Evolutionary conservation across 2,329 filamentous ascomycete species (phyloP).

Genomic region (Gnomoniopsis sp.): DNA sequence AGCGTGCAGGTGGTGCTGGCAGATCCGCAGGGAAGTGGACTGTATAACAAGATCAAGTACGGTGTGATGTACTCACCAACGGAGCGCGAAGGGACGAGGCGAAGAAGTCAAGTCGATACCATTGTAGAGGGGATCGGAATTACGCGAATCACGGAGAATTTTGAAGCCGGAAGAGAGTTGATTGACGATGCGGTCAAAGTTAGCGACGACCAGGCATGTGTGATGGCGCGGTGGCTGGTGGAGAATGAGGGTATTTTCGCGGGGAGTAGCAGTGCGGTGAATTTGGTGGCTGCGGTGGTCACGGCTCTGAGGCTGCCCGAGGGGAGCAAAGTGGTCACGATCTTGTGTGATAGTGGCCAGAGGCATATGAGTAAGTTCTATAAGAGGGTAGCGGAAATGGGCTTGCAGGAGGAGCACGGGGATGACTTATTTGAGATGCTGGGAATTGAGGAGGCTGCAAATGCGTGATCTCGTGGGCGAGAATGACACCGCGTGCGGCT

Average conservation of each 20-base stretch:
- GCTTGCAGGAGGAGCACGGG: slow-evolving; percentile 57
- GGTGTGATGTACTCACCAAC: slow-evolving; percentile 93
- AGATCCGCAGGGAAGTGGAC: slow-evolving; percentile 88
- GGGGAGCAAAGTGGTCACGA: slow-evolving; percentile 69
- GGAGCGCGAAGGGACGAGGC: slow-evolving; percentile 85
- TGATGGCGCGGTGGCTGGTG: slow-evolving; percentile 95
- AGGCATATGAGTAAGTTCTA: slow-evolving; percentile 84
- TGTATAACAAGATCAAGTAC: slow-evolving; percentile 88
- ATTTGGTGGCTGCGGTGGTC: slow-evolving; percentile 77
- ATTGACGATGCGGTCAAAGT: slow-evolving; percentile 90
- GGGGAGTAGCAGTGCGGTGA: slow-evolving; percentile 94
- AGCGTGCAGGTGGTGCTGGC: slow-evolving; percentile 73
- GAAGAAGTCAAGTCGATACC: slow-evolving; percentile 88
- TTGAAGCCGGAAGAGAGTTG: slow-evolving; percentile 79
- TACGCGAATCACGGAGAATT: slow-evolving; percentile 91
- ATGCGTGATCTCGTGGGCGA: not conserved
- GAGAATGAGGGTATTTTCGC: slow-evolving; percentile 94
- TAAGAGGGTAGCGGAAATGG: slow-evolving; percentile 67
- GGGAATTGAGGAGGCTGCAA: slow-evolving; percentile 34
- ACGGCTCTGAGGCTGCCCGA: slow-evolving; percentile 61
- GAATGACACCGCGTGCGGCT: not conserved
- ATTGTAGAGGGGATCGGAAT: slow-evolving; percentile 96
- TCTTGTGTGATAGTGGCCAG: slow-evolving; percentile 82
- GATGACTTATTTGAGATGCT: slow-evolving; percentile 48
- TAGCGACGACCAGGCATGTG: slow-evolving; percentile 81